phyloP scores from a whole-genome alignment of 257 asterid genomes.

The Ilex aquifolium region DNA sequence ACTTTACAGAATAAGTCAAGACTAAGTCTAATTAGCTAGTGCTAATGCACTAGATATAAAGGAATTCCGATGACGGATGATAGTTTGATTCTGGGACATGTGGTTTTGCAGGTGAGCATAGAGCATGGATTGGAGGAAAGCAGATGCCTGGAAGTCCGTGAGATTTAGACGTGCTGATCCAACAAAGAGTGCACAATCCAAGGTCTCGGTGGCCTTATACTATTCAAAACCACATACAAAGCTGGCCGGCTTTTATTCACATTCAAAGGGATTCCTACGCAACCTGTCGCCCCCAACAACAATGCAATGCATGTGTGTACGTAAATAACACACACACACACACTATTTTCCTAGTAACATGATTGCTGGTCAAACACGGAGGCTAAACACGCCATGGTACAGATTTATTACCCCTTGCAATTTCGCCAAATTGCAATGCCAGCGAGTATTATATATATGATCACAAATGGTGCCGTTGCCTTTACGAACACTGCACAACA shows the following conservation, averaged over 20 bases:
- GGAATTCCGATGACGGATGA: too few species aligned
- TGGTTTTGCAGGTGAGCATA: slow-evolving; percentile 11
- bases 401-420: slow-evolving; percentile 1
- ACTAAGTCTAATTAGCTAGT: too few species aligned
- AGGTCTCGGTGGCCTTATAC: slow-evolving; percentile 25
- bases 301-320: neutral
- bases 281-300: slow-evolving; percentile 8
- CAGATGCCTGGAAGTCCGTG: slow-evolving; percentile 62
- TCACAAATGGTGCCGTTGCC: slow-evolving; percentile 56
- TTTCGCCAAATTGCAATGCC: too few species aligned
- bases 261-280: slow-evolving; percentile 36
- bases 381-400: slow-evolving; percentile 14
- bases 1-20: too few species aligned
- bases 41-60: too few species aligned
- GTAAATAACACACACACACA: neutral
- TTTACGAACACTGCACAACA: slow-evolving; percentile 42
- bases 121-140: slow-evolving; percentile 24
- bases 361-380: slow-evolving; percentile 62
- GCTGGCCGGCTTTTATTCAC: slow-evolving; percentile 2
- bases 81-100: slow-evolving; percentile 10
- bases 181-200: slow-evolving; percentile 31
- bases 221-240: slow-evolving; percentile 7
- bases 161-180: slow-evolving; percentile 33
- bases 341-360: neutral
- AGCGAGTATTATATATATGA: neutral